Evolutionary conservation across 768 basidiomycete species (phyloP).

Genomic region (Hypsizygus marmoreus): DNA sequence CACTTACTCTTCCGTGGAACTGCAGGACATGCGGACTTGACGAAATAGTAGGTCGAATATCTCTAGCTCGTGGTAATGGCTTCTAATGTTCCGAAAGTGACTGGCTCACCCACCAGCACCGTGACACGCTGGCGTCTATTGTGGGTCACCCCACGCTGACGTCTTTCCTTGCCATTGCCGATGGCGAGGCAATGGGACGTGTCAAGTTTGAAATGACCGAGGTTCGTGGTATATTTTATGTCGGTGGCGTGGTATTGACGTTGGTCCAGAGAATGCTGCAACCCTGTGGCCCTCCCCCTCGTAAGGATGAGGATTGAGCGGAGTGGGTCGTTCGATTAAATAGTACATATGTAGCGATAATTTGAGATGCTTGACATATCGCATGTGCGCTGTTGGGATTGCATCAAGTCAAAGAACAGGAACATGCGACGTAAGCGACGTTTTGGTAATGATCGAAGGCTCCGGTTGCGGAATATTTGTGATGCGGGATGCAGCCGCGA

Average conservation of each 20-base stretch:
- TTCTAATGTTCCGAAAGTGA: constrained; percentile 57
- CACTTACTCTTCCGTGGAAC: constrained; percentile 12
- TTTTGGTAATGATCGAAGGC: constrained; percentile 12
- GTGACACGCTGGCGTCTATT: constrained; percentile 92
- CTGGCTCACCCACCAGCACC: constrained; percentile 97
- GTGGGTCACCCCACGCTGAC: constrained; percentile 86
- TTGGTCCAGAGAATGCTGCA: constrained; percentile 82
- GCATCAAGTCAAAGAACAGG: constrained; percentile 10
- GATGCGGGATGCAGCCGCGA: constrained; percentile 9
- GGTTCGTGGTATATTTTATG: constrained; percentile 45
- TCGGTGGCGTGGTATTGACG: constrained; percentile 7
- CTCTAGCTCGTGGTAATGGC: constrained; percentile 8
- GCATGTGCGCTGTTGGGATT: constrained; percentile 10
- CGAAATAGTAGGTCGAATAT: constrained; percentile 77
- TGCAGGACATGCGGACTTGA: constrained; percentile 91
- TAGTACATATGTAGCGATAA: constrained; percentile 4
- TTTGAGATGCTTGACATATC: neutral
- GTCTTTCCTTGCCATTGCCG: constrained; percentile 89
- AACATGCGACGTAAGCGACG: neutral
- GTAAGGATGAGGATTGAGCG: constrained; percentile 77
- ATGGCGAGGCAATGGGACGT: constrained; percentile 89
- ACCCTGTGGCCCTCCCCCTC: constrained; percentile 90
- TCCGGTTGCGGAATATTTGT: neutral
- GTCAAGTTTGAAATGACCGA: constrained; percentile 95
- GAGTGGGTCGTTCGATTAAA: no score